Base-by-base conservation (phyloP, 768 basidiomycete genomes). In the Floccularia luteovirens region DNA sequence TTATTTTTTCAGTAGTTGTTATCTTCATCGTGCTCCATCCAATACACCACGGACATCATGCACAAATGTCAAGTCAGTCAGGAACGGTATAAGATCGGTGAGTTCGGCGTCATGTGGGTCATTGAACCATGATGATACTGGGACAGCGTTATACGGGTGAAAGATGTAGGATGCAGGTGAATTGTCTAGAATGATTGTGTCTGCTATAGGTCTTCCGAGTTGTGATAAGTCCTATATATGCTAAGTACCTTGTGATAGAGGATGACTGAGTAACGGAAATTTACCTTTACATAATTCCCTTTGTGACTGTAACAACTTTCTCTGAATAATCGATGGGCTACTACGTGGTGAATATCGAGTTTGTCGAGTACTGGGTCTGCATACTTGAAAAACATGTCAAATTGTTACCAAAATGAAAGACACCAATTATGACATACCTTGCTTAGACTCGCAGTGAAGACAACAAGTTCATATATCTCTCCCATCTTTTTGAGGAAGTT, bases 41-140 rank as follows among this genome's bases (percentile, higher is more conserved):
- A 97, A 70, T 27, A 96, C 85, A 40, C 86, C 91, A 46, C 94
- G 76, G 36, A 98, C 87, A 56, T 99, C 96, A 40, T 81, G 82
- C 14, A 93, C 90, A 31, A 72, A 68, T 13, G 69, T 77, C 22
- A 99, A 72, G 60, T 99, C 96, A 32, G 86, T 67, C 45, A 99
- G 74, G 74, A 99, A 98, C 31, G 92, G 90, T 49, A 92, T 79
- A 39, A 98, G 70, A 63, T 98, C 94, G 31, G 90, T 96, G 42
- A 99, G 75, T 63, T 98, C 94, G 32, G 91, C 93, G 57, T 98
- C 94, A 54, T 97, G 94, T 14, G 93, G 93, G 63, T 92, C 92
- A 63, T 97, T 98, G 70, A 99, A 99, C 96, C 96, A 99, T 38
- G 90, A 92, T 37, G 94, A 96, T 46, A 99, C 93, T 16, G 96